phyloP scores from a whole-genome alignment of 2,329 filamentous ascomycete species.

The Nannizzia gypsea region DNA sequence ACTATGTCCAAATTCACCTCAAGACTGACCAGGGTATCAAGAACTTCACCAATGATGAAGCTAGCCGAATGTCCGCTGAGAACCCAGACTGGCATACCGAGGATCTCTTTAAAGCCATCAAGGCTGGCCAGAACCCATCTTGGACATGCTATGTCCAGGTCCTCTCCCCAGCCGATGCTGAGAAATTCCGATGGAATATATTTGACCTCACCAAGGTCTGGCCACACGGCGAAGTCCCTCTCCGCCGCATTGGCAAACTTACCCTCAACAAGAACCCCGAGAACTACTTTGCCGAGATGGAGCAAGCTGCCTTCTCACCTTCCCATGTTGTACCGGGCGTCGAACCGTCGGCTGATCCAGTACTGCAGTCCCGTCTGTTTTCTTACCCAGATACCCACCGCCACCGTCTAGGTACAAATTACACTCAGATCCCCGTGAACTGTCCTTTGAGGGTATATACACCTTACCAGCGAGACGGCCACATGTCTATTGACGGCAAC shows the following conservation, averaged over 20 bases:
- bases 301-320: slow-evolving; percentile 59
- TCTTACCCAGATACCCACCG: slow-evolving; percentile 58
- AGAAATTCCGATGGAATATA: slow-evolving; percentile 50
- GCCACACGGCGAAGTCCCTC: slow-evolving; percentile 52
- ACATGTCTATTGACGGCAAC: slow-evolving; percentile 56
- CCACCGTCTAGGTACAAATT: slow-evolving; percentile 53
- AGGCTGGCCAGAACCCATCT: slow-evolving; percentile 47
- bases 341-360: slow-evolving; percentile 58
- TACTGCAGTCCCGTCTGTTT: slow-evolving; percentile 58
- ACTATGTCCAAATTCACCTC: slow-evolving; percentile 54
- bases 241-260: slow-evolving; percentile 49
- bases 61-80: slow-evolving; percentile 40
- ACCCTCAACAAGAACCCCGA: slow-evolving; percentile 53
- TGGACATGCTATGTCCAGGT: slow-evolving; percentile 56
- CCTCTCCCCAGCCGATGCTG: slow-evolving; percentile 50
- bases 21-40: slow-evolving; percentile 53
- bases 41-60: slow-evolving; percentile 48
- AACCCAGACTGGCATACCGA: slow-evolving; percentile 53
- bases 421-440: slow-evolving; percentile 54
- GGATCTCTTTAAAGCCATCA: slow-evolving; percentile 54
- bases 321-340: slow-evolving; percentile 55
- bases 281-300: slow-evolving; percentile 61
- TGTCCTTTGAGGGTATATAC: slow-evolving; percentile 42
- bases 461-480: slow-evolving; percentile 61
- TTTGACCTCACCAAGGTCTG: slow-evolving; percentile 61